Evolutionary conservation across 768 basidiomycete genomes (phyloP).

Genomic region (Strobilomyces echinocephalus): DNA sequence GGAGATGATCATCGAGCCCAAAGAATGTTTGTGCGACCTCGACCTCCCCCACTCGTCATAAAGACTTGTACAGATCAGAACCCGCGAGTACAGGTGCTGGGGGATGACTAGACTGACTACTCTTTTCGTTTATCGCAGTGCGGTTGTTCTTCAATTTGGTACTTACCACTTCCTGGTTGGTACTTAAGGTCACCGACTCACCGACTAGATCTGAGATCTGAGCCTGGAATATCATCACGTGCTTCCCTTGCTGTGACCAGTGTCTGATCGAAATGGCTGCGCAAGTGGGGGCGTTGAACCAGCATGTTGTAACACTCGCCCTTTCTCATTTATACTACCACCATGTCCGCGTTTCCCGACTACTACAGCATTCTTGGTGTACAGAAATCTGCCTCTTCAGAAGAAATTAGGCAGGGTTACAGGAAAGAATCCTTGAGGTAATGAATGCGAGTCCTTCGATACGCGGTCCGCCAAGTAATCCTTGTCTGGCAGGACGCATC

Average conservation of each 20-base stretch:
- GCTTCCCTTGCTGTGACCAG: background rate
- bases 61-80: conserved; percentile 9
- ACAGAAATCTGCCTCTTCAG: conserved; percentile 52
- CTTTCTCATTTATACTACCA: conserved; percentile 18
- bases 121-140: conserved; percentile 2
- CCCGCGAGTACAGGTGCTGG: conserved; percentile 11
- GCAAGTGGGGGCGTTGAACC: background rate
- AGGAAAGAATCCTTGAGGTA: conserved; percentile 75
- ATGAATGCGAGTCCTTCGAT: background rate
- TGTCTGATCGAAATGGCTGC: conserved; percentile 2
- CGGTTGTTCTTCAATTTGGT: background rate
- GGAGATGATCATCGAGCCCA: conserved; percentile 14
- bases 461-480: conserved; percentile 8
- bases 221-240: background rate
- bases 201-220: no score
- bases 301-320: conserved; percentile 9
- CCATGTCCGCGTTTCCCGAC: conserved; percentile 75
- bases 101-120: conserved; percentile 11
- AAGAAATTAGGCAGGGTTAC: conserved; percentile 74
- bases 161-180: background rate
- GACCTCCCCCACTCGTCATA: conserved; percentile 39
- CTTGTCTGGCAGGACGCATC: conserved; percentile 64
- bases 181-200: no score
- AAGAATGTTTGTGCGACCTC: conserved; percentile 35
- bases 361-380: conserved; percentile 67